Base-by-base conservation (phyloP, 2,329 filamentous ascomycete genomes). In the Ophiosphaerella korrae region DNA sequence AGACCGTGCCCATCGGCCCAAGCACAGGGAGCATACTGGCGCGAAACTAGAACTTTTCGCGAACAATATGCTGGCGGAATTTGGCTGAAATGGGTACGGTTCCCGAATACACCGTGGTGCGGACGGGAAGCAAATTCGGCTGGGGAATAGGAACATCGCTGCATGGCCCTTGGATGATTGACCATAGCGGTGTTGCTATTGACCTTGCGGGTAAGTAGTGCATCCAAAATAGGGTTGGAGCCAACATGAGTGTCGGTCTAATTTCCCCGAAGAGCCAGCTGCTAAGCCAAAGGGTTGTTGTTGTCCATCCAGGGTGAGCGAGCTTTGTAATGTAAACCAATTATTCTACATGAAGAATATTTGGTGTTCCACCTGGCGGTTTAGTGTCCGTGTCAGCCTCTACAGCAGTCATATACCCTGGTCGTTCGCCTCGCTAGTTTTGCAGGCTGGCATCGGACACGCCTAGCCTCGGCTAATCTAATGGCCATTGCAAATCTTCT, bases 91-190 rank as follows among this genome's bases (percentile, higher is more conserved):
- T 11, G 7, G 11, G 7, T 29, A 11, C 26, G 26, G 26, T 7
- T 4, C 26, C 26, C 26, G 26, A 11, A 29, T 29, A 6, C 5
- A 11, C 26, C 26, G 6, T 29, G 26, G 26, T 29, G 7, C 11
- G n/a, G 12, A 7, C 39, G 13, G 31, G 6, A 14, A 29, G 26
- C 13, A 8, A 2, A 11, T 29, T 16, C 33, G 23, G 18, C 31
- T 24, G 42, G 42, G 42, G 42, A 45, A 14, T 23, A 26, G 33
- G 42, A 34, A 37, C 26, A 45, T 33, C 29, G 42, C 11, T 9
- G 26, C 26, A 11, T 3, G 33, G 33, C 33, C 33, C 18, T n/a
- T 18, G 31, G n/a, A 9, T 16, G 39, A n/a, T 31, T 31, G 24
- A 32, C 29, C 16, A 14, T n/a, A 41, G 26, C 13, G 8, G 13